Percentiles rank a stretch among this genome's conserved stretches.
Evolutionary conservation across 176 grass and related monocot genomes (phyloP).

Genomic region (Hsuehochloa calcarea): DNA sequence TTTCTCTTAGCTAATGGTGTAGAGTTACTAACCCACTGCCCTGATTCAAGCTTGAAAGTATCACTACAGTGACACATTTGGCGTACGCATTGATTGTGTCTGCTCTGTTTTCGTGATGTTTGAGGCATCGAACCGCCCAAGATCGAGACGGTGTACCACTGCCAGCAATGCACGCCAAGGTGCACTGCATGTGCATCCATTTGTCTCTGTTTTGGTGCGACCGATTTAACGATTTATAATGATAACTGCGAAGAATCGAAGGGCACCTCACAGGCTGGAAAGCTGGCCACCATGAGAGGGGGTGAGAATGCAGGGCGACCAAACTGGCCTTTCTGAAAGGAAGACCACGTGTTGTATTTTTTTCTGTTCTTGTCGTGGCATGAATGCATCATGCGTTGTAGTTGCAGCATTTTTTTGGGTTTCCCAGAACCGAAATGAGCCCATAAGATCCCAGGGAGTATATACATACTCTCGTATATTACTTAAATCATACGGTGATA

Average conservation of each 20-base stretch:
- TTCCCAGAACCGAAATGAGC: not conserved
- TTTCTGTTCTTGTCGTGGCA: not conserved
- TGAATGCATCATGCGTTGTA: not conserved
- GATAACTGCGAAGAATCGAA: not conserved
- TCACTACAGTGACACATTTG: not conserved
- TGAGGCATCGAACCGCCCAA: not conserved
- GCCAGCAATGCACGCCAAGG: not conserved
- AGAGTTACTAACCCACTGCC: not conserved
- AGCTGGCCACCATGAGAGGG: not conserved
- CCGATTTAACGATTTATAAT: not conserved
- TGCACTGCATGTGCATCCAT: not conserved
- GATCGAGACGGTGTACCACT: not conserved
- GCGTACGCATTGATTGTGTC: not conserved
- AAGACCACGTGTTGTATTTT: slow-evolving; percentile 27
- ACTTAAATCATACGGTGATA: too few relatives aligned
- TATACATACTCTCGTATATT: too few relatives aligned
- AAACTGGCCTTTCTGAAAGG: not conserved
- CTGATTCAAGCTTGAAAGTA: not conserved
- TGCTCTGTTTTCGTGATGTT: not conserved
- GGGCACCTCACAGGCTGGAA: slow-evolving; percentile 35
- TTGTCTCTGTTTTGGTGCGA: not conserved
- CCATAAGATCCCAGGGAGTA: too few relatives aligned
- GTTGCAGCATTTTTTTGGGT: not conserved
- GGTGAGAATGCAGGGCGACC: not conserved
- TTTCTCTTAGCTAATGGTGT: not conserved